A percentile compares a stretch with the other conserved stretches of the same genome.
These are phyloP conservation scores for Aspergillus intermedius DNA, from an alignment of 2,329 filamentous ascomycete species.

Conservation along the genomic window DNA sequence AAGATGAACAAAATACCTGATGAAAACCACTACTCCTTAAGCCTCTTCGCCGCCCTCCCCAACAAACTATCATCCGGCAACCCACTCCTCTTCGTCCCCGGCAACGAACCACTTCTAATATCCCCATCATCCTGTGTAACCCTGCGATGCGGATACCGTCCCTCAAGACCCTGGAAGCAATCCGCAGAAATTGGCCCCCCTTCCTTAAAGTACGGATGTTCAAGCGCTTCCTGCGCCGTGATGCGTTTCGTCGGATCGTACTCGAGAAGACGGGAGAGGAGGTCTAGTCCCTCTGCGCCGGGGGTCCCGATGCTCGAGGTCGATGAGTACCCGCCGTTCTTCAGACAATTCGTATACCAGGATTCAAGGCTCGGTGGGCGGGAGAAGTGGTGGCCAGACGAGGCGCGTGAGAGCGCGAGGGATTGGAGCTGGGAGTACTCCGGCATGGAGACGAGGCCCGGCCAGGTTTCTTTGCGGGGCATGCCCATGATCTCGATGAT, in stretches of 20 bases:
- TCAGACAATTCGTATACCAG: slow-evolving; percentile 69
- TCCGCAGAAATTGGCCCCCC: slow-evolving; percentile 65
- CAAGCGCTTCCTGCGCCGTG: slow-evolving; percentile 80
- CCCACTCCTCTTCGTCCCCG: slow-evolving; percentile 84
- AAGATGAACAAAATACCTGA: not conserved
- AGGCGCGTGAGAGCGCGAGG: slow-evolving; percentile 37
- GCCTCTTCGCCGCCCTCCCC: slow-evolving; percentile 47
- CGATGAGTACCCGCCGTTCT: slow-evolving; percentile 48
- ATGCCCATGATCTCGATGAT: slow-evolving; percentile 95
- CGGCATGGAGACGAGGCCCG: slow-evolving; percentile 74
- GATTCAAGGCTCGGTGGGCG: slow-evolving; percentile 61
- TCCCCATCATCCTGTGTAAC: slow-evolving; percentile 96
- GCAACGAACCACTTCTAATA: slow-evolving; percentile 80
- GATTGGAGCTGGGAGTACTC: slow-evolving; percentile 68
- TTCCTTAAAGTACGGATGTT: slow-evolving; percentile 79
- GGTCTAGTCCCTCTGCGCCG: slow-evolving; percentile 69
- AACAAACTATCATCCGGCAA: slow-evolving; percentile 74
- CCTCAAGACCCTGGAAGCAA: slow-evolving; percentile 84
- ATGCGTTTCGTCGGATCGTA: slow-evolving; percentile 88
- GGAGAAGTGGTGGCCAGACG: slow-evolving; percentile 41
- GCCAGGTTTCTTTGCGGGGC: slow-evolving; percentile 84
- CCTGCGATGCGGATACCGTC: slow-evolving; percentile 80
- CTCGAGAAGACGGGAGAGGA: slow-evolving; percentile 76
- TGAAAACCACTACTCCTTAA: slow-evolving; percentile 39
- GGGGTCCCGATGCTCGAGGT: slow-evolving; percentile 50